phyloP scores from a whole-genome alignment of 1,284 basidiomycete genomes.

The Malassezia furfur region DNA sequence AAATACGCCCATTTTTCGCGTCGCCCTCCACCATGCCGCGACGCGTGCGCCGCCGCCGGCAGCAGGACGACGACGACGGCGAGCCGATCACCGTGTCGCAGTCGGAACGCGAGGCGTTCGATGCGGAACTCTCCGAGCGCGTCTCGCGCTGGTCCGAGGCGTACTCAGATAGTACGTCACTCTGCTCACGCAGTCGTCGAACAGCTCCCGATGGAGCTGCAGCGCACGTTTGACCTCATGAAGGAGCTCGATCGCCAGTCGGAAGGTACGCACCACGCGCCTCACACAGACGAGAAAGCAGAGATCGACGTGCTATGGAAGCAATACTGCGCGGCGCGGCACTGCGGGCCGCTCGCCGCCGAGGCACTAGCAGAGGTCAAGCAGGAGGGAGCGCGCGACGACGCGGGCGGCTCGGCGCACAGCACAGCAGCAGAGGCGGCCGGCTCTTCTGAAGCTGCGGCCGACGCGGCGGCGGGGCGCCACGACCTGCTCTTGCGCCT shows the following conservation, averaged over 20 bases:
- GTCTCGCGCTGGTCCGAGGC: constrained; percentile 38
- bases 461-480: not conserved
- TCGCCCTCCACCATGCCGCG: constrained; percentile 1
- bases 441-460: not conserved
- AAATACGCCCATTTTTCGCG: not conserved
- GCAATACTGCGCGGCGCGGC: constrained; percentile 5
- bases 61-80: constrained; percentile 7
- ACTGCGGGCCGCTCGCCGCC: not conserved
- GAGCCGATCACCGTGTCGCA: constrained; percentile 1
- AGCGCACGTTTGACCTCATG: constrained; percentile 67
- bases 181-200: constrained; percentile 58
- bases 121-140: constrained; percentile 24
- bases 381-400: not conserved
- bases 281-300: not conserved
- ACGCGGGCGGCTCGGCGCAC: not conserved
- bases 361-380: not conserved
- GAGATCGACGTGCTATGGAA: constrained; percentile 4
- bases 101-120: constrained; percentile 5
- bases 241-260: constrained; percentile 61
- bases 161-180: constrained; percentile 32
- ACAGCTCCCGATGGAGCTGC: constrained; percentile 72
- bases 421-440: not conserved
- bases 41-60: constrained; percentile 1
- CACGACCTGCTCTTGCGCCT: not conserved
- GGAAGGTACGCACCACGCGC: not conserved